Conservation (phyloP, 2,329 filamentous ascomycete species). For the Venturia asperata region DNA sequence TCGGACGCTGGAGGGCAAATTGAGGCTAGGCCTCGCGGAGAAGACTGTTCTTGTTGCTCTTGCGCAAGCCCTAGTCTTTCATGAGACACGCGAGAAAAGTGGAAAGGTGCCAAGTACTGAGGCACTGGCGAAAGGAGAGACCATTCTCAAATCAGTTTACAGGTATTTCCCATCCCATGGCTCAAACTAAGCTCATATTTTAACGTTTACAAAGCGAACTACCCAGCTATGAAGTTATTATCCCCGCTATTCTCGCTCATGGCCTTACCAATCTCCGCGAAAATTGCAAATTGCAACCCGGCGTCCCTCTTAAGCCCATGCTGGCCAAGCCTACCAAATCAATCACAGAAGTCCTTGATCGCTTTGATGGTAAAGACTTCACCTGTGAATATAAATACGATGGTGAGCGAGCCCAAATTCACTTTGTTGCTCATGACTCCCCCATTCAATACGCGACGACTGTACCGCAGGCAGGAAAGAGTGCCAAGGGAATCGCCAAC, state of each 20-base stretch:
- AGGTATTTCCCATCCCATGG: slow-evolving; percentile 46
- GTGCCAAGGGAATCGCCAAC: slow-evolving; percentile 68
- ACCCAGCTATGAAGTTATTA: slow-evolving; percentile 89
- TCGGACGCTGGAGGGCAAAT: slow-evolving; percentile 87
- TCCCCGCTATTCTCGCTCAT: slow-evolving; percentile 79
- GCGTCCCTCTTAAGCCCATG: slow-evolving; percentile 96
- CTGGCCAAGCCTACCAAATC: slow-evolving; percentile 97
- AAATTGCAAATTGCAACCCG: slow-evolving; percentile 83
- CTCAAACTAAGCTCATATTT: slow-evolving; percentile 19
- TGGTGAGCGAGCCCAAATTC: slow-evolving; percentile 95
- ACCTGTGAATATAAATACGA: slow-evolving; percentile 99
- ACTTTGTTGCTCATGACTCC: slow-evolving; percentile 83
- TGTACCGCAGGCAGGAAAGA: slow-evolving; percentile 56
- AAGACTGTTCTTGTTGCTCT: slow-evolving; percentile 85
- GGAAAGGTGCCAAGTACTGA: slow-evolving; percentile 62
- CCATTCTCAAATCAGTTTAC: slow-evolving; percentile 83
- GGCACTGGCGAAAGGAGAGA: slow-evolving; percentile 75
- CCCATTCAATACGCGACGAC: slow-evolving; percentile 57
- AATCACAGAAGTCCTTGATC: slow-evolving; percentile 93
- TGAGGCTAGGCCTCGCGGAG: slow-evolving; percentile 85
- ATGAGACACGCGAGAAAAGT: slow-evolving; percentile 67
- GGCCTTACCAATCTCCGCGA: slow-evolving; percentile 78
- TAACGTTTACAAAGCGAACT: slow-evolving; percentile 61
- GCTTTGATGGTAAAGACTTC: slow-evolving; percentile 90
- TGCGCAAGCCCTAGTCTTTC: slow-evolving; percentile 77